Evolutionary conservation across 768 basidiomycete species (phyloP), one percentile per base, ranked within the genome.

Genomic region (Kwoniella mangroviensis): DNA sequence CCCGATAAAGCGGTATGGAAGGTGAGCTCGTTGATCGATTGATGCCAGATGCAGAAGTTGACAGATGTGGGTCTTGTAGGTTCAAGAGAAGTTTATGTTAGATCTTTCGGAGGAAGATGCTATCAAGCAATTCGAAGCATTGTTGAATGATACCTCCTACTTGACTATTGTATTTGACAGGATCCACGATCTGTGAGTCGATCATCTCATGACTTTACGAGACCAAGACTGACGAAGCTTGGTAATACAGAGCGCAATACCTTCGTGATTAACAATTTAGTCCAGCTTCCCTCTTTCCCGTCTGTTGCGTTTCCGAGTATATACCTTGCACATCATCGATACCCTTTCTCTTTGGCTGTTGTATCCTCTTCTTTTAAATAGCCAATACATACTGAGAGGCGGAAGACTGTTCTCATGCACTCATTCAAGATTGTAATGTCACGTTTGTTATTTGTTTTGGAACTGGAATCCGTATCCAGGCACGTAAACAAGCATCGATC

Each of bases 101-200:
- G 93, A 97, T 82, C 86, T 98, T 51, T 92, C 92, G 5, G 96
- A 98, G 83, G 95, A 97, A 83, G 92, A 97, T 81, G 96, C 97
- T 2, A 94, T 98, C 84, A 94, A 97, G 84, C 92, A 96, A 79
- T 97, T 98, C 78, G 95, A 98, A 84, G 88, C 90, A 7, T 81
- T 98, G 59, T 84, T 99, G 69, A 97, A 96, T 80, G 95, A 98
- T 82, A 97, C 93, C 2, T 93, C 92, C 28, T 95, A 97, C 82
- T 88, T 98, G 72, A 92, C 94, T 0, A 92, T 91, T 28, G 91
- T 98, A 57, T 86, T 98, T 73, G 97, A 98, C 84, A 87, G 92
- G 76, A 93, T 98, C 76, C 97, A 98, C 80, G 79, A 80, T 57
- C 77, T 77, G 79, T 79, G 12, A 65, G 75, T 75, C 7, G 63